A percentile compares a stretch with the other conserved stretches of the same genome.
Conservation (phyloP, 148 eudicot genomes). For the Cornus florida region DNA sequence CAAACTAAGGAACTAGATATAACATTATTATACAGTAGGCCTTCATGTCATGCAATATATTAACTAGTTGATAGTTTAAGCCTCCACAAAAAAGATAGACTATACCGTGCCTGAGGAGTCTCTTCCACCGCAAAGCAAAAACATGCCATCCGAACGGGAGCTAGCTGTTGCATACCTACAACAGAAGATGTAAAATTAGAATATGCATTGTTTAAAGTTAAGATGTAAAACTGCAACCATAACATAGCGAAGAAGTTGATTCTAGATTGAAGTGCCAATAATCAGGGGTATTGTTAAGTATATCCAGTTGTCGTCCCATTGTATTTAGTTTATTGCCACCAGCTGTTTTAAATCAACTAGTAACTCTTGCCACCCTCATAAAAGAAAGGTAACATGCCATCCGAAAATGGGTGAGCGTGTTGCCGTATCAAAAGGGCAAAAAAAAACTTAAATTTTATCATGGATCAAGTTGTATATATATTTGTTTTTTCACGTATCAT, state of each 20-base stretch:
- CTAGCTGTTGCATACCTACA: conserved; percentile 97
- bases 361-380: too few relatives aligned
- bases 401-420: too few relatives aligned
- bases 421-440: too few relatives aligned
- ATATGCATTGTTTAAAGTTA: neutral
- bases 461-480: too few relatives aligned
- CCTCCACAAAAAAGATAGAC: conserved; percentile 13
- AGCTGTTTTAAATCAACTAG: too few relatives aligned
- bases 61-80: neutral
- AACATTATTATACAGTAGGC: neutral
- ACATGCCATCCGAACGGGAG: conserved; percentile 98
- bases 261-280: neutral
- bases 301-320: neutral
- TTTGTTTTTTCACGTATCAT: too few relatives aligned
- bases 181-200: neutral
- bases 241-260: neutral
- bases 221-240: neutral
- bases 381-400: too few relatives aligned
- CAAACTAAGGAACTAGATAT: neutral
- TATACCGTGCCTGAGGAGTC: conserved; percentile 84
- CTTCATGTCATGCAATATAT: neutral
- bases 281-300: neutral
- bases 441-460: too few relatives aligned
- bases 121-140: conserved; percentile 98
- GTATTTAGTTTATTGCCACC: neutral